These are phyloP conservation scores for Fomitopsis palustris DNA, from an alignment of 1,284 basidiomycete species.

Conservation along the genomic window DNA sequence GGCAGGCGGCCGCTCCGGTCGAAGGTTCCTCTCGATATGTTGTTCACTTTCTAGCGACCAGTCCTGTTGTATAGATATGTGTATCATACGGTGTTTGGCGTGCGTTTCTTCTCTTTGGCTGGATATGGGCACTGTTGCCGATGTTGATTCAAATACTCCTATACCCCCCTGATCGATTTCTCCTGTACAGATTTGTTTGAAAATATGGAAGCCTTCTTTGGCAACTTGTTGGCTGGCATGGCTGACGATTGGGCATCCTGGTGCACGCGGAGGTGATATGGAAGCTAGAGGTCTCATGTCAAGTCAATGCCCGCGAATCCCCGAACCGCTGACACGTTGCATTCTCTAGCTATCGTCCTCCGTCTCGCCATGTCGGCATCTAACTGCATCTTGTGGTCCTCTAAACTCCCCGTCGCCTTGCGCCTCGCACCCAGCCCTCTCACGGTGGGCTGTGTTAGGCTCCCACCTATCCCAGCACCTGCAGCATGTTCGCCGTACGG, in stretches of 20 bases:
- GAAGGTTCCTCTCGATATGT: neutral
- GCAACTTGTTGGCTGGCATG: neutral
- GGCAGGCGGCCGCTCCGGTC: neutral
- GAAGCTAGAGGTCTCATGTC: neutral
- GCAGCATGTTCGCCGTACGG: neutral
- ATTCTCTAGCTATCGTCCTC: neutral
- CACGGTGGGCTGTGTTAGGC: neutral
- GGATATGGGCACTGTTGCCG: neutral
- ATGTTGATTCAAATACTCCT: neutral
- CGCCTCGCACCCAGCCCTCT: neutral
- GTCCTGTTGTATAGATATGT: neutral
- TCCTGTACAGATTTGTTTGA: neutral
- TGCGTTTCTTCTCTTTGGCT: neutral
- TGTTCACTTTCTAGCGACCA: neutral
- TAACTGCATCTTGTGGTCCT: neutral
- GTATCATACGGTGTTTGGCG: neutral
- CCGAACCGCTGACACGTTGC: constrained; percentile 2
- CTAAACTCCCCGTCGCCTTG: neutral
- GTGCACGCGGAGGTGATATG: neutral
- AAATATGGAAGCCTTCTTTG: neutral
- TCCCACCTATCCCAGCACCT: neutral
- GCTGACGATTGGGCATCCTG: neutral
- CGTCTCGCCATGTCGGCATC: neutral
- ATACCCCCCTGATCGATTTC: neutral
- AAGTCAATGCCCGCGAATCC: neutral